Evolutionary conservation across 179 eudicot species (phyloP).

Genomic region (Silene noctiflora): DNA sequence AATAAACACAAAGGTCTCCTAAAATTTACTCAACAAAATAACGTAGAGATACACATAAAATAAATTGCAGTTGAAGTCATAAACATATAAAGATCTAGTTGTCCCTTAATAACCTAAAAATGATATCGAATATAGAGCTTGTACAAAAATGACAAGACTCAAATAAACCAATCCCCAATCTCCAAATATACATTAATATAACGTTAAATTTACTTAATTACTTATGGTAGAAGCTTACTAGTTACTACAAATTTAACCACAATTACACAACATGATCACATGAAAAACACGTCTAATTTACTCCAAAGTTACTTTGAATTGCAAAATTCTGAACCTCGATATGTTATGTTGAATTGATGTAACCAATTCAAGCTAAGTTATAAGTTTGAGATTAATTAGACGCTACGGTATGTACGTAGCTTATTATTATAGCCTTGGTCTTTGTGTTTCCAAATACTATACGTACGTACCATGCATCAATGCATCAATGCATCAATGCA

Average conservation of each 20-base stretch:
- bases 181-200: conserved; percentile 9
- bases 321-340: neutral
- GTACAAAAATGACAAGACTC: conserved; percentile 21
- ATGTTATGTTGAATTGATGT: too few species aligned
- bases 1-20: neutral
- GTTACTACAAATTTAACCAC: conserved; percentile 20
- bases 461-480: too few species aligned
- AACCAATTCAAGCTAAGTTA: conserved; percentile 1
- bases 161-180: conserved; percentile 14
- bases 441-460: conserved; percentile 1
- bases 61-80: conserved; percentile 24
- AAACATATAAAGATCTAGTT: conserved; percentile 2
- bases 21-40: neutral
- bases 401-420: conserved; percentile 28
- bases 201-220: conserved; percentile 16
- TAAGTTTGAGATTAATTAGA: conserved; percentile 31
- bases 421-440: conserved; percentile 7
- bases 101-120: conserved; percentile 14
- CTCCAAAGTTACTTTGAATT: conserved; percentile 30
- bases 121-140: conserved; percentile 25
- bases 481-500: too few species aligned
- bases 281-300: conserved; percentile 42
- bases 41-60: conserved; percentile 3
- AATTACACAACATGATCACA: conserved; percentile 33
- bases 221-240: conserved; percentile 29